These are phyloP conservation scores for Magnusiomyces magnusii DNA, from an alignment of 1,139 yeast genomes.

Conservation along the genomic window DNA sequence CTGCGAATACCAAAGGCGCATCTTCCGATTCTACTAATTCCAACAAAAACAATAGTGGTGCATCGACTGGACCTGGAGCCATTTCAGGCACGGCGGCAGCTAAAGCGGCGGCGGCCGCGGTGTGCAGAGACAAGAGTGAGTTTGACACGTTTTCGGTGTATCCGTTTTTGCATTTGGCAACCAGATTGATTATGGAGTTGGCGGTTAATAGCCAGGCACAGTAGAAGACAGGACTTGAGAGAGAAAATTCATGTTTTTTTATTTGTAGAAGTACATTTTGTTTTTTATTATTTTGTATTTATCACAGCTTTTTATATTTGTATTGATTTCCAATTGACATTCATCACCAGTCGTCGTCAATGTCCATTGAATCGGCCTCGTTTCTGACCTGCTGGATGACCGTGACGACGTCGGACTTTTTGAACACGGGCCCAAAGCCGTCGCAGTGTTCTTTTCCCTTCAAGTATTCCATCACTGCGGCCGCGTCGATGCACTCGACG, in stretches of 20 bases:
- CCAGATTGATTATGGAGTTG: slow-evolving; percentile 88
- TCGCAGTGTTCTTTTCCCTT: slow-evolving; percentile 70
- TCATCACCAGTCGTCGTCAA: no score
- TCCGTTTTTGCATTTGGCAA: slow-evolving; percentile 89
- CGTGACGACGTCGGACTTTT: slow-evolving; percentile 21
- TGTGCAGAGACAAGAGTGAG: slow-evolving; percentile 22
- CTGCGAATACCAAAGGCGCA: slow-evolving; percentile 16
- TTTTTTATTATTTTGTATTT: no score
- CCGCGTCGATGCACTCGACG: slow-evolving; percentile 45
- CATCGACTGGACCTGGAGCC: not conserved
- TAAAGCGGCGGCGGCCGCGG: slow-evolving; percentile 1
- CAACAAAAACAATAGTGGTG: slow-evolving; percentile 29
- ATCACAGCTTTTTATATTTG: no score
- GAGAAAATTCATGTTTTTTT: no score
- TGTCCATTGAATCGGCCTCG: not conserved
- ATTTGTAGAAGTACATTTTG: no score
- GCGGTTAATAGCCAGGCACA: slow-evolving; percentile 67
- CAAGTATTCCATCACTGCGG: slow-evolving; percentile 48
- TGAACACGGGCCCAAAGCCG: slow-evolving; percentile 77
- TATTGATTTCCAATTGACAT: no score
- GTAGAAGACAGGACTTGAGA: no score
- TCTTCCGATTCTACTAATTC: slow-evolving; percentile 12
- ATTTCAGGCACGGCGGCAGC: slow-evolving; percentile 1
- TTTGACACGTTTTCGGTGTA: slow-evolving; percentile 78
- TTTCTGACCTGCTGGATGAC: slow-evolving; percentile 21